Evolutionary conservation across 176 grass and related monocot genomes (phyloP).

Genomic region (Ensete glaucum): DNA sequence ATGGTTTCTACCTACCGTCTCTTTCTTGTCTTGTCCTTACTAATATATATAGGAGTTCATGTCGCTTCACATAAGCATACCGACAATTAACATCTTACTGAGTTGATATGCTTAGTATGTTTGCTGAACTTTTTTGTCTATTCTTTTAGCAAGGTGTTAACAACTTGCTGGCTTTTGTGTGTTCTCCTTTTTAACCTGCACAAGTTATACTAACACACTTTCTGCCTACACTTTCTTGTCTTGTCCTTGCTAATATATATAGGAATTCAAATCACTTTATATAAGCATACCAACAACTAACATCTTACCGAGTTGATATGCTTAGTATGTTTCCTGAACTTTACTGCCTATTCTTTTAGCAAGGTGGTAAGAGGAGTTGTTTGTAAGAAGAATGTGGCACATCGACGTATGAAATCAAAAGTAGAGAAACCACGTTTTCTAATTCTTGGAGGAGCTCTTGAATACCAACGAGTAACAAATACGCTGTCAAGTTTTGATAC

Average conservation of each 20-base stretch:
- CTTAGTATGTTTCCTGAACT: conserved; percentile 23
- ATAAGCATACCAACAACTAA: background rate
- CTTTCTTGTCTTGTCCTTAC: background rate
- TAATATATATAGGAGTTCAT: background rate
- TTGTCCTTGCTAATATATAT: background rate
- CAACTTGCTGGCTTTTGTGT: no score
- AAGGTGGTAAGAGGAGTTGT: conserved; percentile 80
- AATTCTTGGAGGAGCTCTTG: conserved; percentile 80
- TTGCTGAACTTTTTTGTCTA: no score
- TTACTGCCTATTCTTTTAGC: conserved; percentile 38
- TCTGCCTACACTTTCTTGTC: background rate
- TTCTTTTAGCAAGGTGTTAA: no score
- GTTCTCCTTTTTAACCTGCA: no score
- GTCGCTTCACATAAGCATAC: background rate
- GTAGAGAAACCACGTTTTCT: conserved; percentile 83
- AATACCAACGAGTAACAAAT: conserved; percentile 89
- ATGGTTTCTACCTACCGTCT: background rate
- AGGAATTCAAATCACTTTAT: background rate
- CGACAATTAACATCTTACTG: background rate
- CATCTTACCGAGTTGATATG: background rate
- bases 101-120: background rate
- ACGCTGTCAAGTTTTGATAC: conserved; percentile 92
- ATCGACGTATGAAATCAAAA: conserved; percentile 78
- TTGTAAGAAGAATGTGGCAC: conserved; percentile 97
- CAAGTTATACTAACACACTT: background rate